Base-by-base conservation (phyloP, 208 protist genomes). In the Wallacemonas collosoma region DNA sequence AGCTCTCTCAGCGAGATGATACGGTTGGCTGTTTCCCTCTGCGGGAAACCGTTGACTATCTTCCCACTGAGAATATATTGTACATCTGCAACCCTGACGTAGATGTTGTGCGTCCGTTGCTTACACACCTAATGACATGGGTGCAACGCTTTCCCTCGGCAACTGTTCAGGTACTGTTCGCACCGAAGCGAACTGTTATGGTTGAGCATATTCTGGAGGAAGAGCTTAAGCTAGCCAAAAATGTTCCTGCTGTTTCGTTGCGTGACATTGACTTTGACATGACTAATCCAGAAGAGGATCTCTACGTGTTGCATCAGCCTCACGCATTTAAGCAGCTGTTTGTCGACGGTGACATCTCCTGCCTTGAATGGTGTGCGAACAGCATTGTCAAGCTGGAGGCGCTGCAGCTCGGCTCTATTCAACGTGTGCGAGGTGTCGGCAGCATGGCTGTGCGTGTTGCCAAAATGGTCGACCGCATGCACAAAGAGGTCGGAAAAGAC, bases 321-420 rank as follows among this genome's bases (percentile, higher is more conserved):
- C 47, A 75, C 2, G 41, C 84, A 8, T 97, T 96, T 76, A 88
- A 84, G 48, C 77, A 89, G 1, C 75, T 96, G n/a, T 85, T 85
- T 61, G 72, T 80, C 8, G 87, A 93, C 76, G 89, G 88, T 26
- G 89, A 97, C 66, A 73, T 87, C 17, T 83, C 88, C 14, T 66
- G 76, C 9, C 74, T 95, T 5, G 69, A 81, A 6, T 93, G 85
- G 85, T 87, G 91, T 63, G 88, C 94, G 26, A 73, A 86, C 45
- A 79, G 88, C 26, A 40, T 98, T 17, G 64, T 98, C 40, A 98
- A 98, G 67, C 74, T 97, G 53, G 90, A 98, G 63, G 91, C 86
- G 1, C 80, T 82, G 12, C 78, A 72, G 12, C 88, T 90, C 62
- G 90, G 90, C 14, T 41, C 79, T 5, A 85, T 94, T 69, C 78